Base-by-base conservation (phyloP, 202 grass and related monocot species). In the Miscanthus sacchariflorus region DNA sequence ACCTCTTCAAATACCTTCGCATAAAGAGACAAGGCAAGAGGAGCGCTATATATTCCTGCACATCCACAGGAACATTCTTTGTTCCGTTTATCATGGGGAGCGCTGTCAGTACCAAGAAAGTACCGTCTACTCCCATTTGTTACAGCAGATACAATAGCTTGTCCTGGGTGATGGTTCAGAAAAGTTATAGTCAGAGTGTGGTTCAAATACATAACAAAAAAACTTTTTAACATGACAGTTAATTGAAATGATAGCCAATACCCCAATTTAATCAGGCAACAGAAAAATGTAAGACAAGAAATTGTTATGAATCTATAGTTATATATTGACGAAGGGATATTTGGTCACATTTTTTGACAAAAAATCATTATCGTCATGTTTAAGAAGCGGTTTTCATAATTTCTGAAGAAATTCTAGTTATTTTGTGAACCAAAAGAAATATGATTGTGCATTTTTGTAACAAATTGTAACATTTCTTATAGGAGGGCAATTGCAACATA, bases 41-140 rank as follows among this genome's bases (percentile, higher is more conserved):
- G 94, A 28, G 97, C 94, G 8, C 88, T 99, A 72, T 87, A 99
- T 89, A 99, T 95, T 84, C 97, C 97, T 18, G 97, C 97, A 88
- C 94, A 99, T 80, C 94, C 94, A 83, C 97, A 99, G 27, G 94
- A 89, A 89, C 94, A 92, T 71, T 93, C 97, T 89, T 99, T 99
- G 63, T 82, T 91, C 86, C 46, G 73, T 88, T 90, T 96, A 74
- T 99, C 97, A 81, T 96, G 97, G 21, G 97, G 93, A 67, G 94
- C 97, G 74, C 94, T 96, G 74, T 98, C 95, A 2, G 92, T 95
- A 38, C 89, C 93, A 79, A 95, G 88, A 86, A 98, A 95, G 68
- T 93, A 98, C 21, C 78, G 66, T 56, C 46, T 92, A 77, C 93
- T 98, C 50, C 95, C 91, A 89, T 88, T 98, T 82, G 93, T 95